phyloP scores from a whole-genome alignment of 805 yeast species.

The Cyberlindnera amylophila region DNA sequence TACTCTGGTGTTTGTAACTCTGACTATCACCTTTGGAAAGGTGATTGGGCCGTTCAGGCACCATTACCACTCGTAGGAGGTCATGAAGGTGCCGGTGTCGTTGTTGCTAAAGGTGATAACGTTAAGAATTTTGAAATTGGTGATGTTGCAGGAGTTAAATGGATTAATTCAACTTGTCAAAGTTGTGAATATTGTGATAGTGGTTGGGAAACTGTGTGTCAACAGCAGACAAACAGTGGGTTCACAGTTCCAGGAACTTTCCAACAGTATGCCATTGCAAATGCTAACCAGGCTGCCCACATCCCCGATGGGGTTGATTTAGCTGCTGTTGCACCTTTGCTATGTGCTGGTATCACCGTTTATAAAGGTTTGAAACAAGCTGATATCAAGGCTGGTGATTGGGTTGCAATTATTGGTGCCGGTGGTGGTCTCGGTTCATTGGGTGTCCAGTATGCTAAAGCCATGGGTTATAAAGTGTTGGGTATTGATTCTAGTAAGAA shows the following conservation, averaged over 20 bases:
- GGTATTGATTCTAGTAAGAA: slow-evolving; percentile 64
- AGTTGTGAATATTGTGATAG: slow-evolving; percentile 50
- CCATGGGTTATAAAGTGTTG: slow-evolving; percentile 64
- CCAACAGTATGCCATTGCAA: slow-evolving; percentile 82
- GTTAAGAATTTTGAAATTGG: slow-evolving; percentile 54
- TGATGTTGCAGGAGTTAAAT: slow-evolving; percentile 56
- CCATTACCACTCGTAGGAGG: slow-evolving; percentile 57
- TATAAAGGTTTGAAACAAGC: slow-evolving; percentile 83
- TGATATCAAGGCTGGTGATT: slow-evolving; percentile 55
- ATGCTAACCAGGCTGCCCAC: slow-evolving; percentile 75
- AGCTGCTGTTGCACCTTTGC: slow-evolving; percentile 68
- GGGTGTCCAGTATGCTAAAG: slow-evolving; percentile 66
- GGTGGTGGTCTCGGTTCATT: slow-evolving; percentile 73
- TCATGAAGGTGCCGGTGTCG: slow-evolving; percentile 62
- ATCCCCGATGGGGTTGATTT: slow-evolving; percentile 67
- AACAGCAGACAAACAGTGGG: slow-evolving; percentile 70
- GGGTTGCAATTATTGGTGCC: slow-evolving; percentile 70
- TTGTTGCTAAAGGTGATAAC: slow-evolving; percentile 49
- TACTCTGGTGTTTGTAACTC: slow-evolving; percentile 63
- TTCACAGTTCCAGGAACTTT: slow-evolving; percentile 81
- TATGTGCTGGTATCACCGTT: slow-evolving; percentile 86
- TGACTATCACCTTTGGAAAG: slow-evolving; percentile 59
- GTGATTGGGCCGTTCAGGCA: slow-evolving; percentile 54
- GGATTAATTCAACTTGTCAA: slow-evolving; percentile 58
- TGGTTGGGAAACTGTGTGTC: slow-evolving; percentile 52